These are phyloP conservation scores for Colletotrichum limetticola DNA, from an alignment of 2,329 filamentous ascomycete species.

Conservation along the genomic window DNA sequence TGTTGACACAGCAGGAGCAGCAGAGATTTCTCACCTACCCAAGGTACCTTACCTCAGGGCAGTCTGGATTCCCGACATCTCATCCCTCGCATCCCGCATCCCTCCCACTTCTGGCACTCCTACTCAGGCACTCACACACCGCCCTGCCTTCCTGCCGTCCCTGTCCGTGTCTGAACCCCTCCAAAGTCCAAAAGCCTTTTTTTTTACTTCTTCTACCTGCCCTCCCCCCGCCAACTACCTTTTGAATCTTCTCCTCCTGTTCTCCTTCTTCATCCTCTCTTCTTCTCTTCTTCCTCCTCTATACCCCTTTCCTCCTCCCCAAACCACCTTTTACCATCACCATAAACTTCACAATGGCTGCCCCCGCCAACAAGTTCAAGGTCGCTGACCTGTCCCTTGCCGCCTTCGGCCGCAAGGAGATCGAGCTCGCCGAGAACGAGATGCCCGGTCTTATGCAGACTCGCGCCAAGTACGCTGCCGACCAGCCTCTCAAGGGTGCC, in stretches of 20 bases:
- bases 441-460: slow-evolving; percentile 99
- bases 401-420: slow-evolving; percentile 98
- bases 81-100: neutral
- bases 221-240: slow-evolving; percentile 27
- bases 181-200: slow-evolving; percentile 7
- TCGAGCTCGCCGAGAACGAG: slow-evolving; percentile 95
- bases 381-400: slow-evolving; percentile 98
- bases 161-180: slow-evolving; percentile 6
- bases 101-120: neutral
- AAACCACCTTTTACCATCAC: slow-evolving; percentile 31
- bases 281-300: slow-evolving; percentile 32
- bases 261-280: slow-evolving; percentile 32
- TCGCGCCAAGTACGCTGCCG: slow-evolving; percentile 87
- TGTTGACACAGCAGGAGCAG: neutral
- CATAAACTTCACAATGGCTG: slow-evolving; percentile 65
- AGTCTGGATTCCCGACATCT: neutral
- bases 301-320: slow-evolving; percentile 27
- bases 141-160: slow-evolving; percentile 4
- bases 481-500: slow-evolving; percentile 94
- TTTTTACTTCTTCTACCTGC: slow-evolving; percentile 16
- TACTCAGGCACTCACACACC: slow-evolving; percentile 2
- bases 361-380: slow-evolving; percentile 94
- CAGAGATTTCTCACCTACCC: slow-evolving; percentile 31
- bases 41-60: too few species aligned
- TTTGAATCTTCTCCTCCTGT: slow-evolving; percentile 31